Evolutionary conservation across 768 basidiomycete species (phyloP), one percentile per base, ranked within the genome.

Genomic region (Hericium rajendrae): DNA sequence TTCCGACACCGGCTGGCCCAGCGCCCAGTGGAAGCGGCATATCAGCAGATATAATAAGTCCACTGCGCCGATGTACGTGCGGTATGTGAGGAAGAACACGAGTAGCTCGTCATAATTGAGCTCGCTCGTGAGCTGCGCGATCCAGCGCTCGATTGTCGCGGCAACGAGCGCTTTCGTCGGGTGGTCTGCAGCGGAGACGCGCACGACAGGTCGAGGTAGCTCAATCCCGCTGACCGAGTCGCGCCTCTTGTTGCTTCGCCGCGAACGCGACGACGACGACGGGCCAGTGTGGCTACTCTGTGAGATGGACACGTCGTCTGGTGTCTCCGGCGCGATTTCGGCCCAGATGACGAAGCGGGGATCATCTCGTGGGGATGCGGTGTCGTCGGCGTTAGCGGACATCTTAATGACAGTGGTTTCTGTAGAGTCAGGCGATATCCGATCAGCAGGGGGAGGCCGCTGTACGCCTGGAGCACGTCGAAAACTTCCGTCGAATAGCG

Each of bases 281-380:
- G n/a, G 55, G 38, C 43, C 40, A 28, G 55, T 56, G 15, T 20
- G 48, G 38, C 55, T 22, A 20, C 24, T 18, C 22, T 20, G 11
- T 5, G 39, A 41, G 22, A 46, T 26, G 13, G 24, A 39, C 39
- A 46, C 40, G n/a, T 56, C 57, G 43, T 70, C 71, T 6, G 52
- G 15, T 46, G 3, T 11, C 37, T 51, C 52, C 46, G 72, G 70
- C 4, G 69, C 69, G 4, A 67, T 57, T 22, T 72, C 64, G 13
- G 90, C 92, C 93, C 93, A 97, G 8, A 95, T 84, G 39, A 93
- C 90, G 66, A 94, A 94, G 0, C 92, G 81, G 15, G 93, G 91
- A 63, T 97, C 93, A 61, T 94, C 87, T 13, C 85, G 80, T 6
- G 91, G 91, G 1, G 85, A 80, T 13, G 84, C 83, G 28, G 78